Percentiles rank a stretch among this genome's conserved stretches.
phyloP scores from a whole-genome alignment of 768 basidiomycete genomes.

The Phlebiopsis flavidoalba region DNA sequence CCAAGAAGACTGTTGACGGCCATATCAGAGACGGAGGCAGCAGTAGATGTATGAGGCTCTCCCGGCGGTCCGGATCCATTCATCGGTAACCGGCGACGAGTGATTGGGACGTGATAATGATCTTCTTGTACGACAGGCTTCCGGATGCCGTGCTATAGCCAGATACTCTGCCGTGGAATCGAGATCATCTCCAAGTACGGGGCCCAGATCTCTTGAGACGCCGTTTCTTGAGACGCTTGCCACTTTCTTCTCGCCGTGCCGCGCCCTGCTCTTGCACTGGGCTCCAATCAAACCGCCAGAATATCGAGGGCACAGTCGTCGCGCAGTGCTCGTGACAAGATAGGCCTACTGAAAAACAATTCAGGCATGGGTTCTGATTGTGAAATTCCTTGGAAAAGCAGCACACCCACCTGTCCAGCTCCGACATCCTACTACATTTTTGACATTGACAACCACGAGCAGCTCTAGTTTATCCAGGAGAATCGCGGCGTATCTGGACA shows the following conservation, averaged over 20 bases:
- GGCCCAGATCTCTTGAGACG: slow-evolving; percentile 1
- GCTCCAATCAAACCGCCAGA: slow-evolving; percentile 64
- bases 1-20: slow-evolving; percentile 52
- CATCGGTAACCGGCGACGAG: slow-evolving; percentile 41
- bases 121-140: slow-evolving; percentile 50
- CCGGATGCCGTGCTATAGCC: slow-evolving; percentile 10
- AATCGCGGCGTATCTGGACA: slow-evolving; percentile 47
- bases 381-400: background rate
- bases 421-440: slow-evolving; percentile 66
- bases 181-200: background rate
- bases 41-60: background rate
- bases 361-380: background rate
- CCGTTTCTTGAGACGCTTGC: slow-evolving; percentile 15
- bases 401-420: slow-evolving; percentile 59
- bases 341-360: slow-evolving; percentile 42
- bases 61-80: slow-evolving; percentile 42
- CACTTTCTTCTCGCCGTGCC: slow-evolving; percentile 33
- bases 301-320: slow-evolving; percentile 36
- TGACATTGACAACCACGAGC: slow-evolving; percentile 14
- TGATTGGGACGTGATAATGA: slow-evolving; percentile 46
- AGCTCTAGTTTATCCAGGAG: slow-evolving; percentile 28
- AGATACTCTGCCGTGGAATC: background rate
- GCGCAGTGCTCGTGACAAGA: slow-evolving; percentile 46
- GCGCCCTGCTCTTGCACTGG: slow-evolving; percentile 56
- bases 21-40: background rate